phyloP scores from a whole-genome alignment of 2,329 filamentous ascomycete genomes.

The Coniochaeta sp. region DNA sequence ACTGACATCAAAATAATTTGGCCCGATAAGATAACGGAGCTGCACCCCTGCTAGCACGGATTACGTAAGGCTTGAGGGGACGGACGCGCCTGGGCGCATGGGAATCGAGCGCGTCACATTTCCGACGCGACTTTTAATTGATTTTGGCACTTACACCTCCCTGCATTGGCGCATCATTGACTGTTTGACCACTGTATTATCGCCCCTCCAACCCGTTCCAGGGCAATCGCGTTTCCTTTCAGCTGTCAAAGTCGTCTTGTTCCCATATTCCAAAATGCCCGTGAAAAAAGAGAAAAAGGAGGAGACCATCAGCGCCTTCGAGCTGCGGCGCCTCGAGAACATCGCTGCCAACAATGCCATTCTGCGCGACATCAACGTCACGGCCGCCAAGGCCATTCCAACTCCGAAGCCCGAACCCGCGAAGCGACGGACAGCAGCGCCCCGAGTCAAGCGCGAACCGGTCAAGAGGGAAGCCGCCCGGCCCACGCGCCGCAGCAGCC shows the following conservation, averaged over 20 bases:
- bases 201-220: too few relatives aligned
- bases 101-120: background rate
- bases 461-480: slow-evolving; percentile 39
- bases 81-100: background rate
- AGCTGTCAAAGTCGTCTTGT: too few relatives aligned
- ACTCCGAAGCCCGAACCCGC: slow-evolving; percentile 37
- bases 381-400: slow-evolving; percentile 63
- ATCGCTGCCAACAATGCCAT: slow-evolving; percentile 80
- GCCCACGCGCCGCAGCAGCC: slow-evolving; percentile 50
- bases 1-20: too few relatives aligned
- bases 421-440: slow-evolving; percentile 18
- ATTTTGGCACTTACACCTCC: background rate
- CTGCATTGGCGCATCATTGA: background rate
- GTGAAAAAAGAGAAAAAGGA: slow-evolving; percentile 33
- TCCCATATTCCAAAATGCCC: slow-evolving; percentile 31
- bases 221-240: too few relatives aligned
- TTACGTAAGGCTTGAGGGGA: slow-evolving; percentile 3
- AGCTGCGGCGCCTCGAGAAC: slow-evolving; percentile 76
- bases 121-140: slow-evolving; percentile 4
- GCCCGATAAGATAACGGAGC: slow-evolving; percentile 3
- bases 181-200: background rate
- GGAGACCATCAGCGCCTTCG: slow-evolving; percentile 69
- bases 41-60: too few relatives aligned
- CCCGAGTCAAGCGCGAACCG: slow-evolving; percentile 30
- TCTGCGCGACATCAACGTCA: slow-evolving; percentile 67